Percentiles rank a stretch among this genome's conserved stretches.
Conservation (phyloP, 805 yeast genomes). For the Pachysolen tannophilus region DNA sequence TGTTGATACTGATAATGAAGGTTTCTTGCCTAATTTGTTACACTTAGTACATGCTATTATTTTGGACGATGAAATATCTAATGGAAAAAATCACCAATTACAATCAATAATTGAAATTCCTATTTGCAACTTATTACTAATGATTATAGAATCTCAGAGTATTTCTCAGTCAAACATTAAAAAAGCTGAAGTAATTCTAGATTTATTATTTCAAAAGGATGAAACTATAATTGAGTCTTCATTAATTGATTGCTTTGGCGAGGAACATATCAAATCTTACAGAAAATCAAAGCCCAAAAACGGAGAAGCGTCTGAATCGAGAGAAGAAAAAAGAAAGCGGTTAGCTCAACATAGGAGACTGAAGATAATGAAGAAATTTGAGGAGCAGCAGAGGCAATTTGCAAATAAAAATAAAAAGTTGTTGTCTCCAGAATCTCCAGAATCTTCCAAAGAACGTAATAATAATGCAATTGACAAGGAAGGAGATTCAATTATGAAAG, state of each 20-base stretch:
- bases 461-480: conserved; percentile 8
- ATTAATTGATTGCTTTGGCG: conserved; percentile 50
- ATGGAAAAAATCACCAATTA: conserved; percentile 29
- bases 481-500: conserved; percentile 17
- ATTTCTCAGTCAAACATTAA: conserved; percentile 39
- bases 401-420: conserved; percentile 31
- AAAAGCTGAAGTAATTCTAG: conserved; percentile 53
- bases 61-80: conserved; percentile 28
- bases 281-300: conserved; percentile 36
- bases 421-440: no score
- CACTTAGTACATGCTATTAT: conserved; percentile 65
- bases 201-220: conserved; percentile 40
- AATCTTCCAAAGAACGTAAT: conserved; percentile 13
- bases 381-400: conserved; percentile 41
- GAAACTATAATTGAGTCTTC: conserved; percentile 37
- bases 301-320: conserved; percentile 39
- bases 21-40: conserved; percentile 49
- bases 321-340: conserved; percentile 44
- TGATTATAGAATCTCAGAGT: conserved; percentile 37
- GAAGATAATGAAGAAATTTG: conserved; percentile 53
- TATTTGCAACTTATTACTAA: conserved; percentile 44
- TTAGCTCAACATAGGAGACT: conserved; percentile 56
- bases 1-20: conserved; percentile 40
- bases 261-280: conserved; percentile 39
- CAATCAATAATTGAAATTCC: conserved; percentile 42